Base-by-base conservation (phyloP, 768 basidiomycete species). In the Paxillus ammoniavirescens region DNA sequence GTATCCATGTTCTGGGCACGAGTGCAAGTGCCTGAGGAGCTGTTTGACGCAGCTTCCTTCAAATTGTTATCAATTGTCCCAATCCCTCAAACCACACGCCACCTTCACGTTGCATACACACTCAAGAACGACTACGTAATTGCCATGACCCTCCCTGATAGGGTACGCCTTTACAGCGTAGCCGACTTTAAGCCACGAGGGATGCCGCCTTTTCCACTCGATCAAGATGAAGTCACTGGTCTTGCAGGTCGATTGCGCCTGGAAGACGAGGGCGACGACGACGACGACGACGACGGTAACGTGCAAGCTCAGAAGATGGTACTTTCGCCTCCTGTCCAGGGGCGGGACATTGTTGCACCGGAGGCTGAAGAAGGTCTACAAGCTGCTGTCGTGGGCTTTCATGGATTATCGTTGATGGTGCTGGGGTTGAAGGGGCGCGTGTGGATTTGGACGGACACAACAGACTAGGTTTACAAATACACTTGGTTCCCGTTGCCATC, bases 41-140 rank as follows among this genome's bases (percentile, higher is more conserved):
- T 55, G 21, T 46, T 33, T 47, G 45, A 33, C 44, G 44, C 50
- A 89, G 87, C 81, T 43, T 88, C 87, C 0, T 88, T 87, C 72
- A 86, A 82, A 53, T 58, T 87, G 15, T 66, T 87, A 15, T 78
- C 86, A 0, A 73, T 74, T 5, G 73, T 73, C 51, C 68, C 74
- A 15, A 77, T 83, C 55, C 77, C 77, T 8, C 64, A 69, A 49
- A 63, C 67, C 4, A 61, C 64, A 31, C 67, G 57, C 4, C 66
- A 66, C 18, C 59, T 82, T 31, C 72, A 77, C 46, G 52, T 83
- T 13, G 77, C 72, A 50, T 72, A 78, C 36, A 74, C 77, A 3
- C 65, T 69, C 15, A 70, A 58, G 15, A 76, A 81, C 55, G 80
- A 84, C 57, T 84, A 83, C n/a, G 60, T 87, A 41, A 64, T 83